Conservation (phyloP, 2,329 filamentous ascomycete genomes). For the Erysiphe neolycopersici region DNA sequence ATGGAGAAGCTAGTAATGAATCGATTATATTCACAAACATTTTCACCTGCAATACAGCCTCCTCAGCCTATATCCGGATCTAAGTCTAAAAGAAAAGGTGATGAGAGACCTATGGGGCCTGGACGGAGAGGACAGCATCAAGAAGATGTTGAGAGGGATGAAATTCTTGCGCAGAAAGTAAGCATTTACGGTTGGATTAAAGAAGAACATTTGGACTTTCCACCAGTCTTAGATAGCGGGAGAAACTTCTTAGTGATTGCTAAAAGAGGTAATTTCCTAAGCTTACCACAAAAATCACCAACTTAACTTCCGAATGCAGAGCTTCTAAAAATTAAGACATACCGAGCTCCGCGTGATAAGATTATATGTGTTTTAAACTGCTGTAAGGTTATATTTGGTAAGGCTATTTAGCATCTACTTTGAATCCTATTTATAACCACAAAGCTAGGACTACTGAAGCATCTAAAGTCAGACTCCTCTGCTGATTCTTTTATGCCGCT, state of each 20-base stretch:
- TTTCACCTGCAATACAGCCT: slow-evolving; percentile 74
- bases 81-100: slow-evolving; percentile 40
- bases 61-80: slow-evolving; percentile 45
- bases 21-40: slow-evolving; percentile 78
- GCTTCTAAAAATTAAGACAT: slow-evolving; percentile 84
- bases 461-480: slow-evolving; percentile 78
- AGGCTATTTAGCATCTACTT: background rate
- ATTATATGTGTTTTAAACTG: slow-evolving; percentile 96
- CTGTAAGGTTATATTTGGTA: slow-evolving; percentile 97
- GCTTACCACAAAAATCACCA: background rate
- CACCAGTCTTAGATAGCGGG: slow-evolving; percentile 59
- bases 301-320: slow-evolving; percentile 25
- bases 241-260: slow-evolving; percentile 69
- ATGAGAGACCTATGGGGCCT: slow-evolving; percentile 43
- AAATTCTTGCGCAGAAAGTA: slow-evolving; percentile 89
- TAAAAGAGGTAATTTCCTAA: slow-evolving; percentile 38
- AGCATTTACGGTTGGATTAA: slow-evolving; percentile 88
- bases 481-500: slow-evolving; percentile 90
- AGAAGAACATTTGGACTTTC: slow-evolving; percentile 84
- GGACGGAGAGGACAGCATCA: slow-evolving; percentile 89
- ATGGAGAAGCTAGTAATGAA: slow-evolving; percentile 99
- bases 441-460: slow-evolving; percentile 48
- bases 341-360: slow-evolving; percentile 90
- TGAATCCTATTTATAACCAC: slow-evolving; percentile 5
- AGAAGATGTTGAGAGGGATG: slow-evolving; percentile 89